Percentiles rank a stretch among this genome's conserved stretches.
Conservation (phyloP, 352 stramenopile genomes). For the Phytophthora quininea region DNA sequence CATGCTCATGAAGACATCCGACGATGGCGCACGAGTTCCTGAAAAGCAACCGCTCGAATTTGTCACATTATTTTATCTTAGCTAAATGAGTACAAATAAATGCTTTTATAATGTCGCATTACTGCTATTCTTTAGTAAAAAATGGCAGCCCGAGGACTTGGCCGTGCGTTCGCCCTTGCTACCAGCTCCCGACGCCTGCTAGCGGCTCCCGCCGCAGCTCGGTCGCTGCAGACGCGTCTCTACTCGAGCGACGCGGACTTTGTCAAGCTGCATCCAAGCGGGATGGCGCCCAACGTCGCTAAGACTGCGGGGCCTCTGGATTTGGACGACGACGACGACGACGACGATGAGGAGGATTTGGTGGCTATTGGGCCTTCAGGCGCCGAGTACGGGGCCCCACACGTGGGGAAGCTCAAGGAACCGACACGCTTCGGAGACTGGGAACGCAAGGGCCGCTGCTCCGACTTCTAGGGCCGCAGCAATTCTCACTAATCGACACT, state of each 20-base stretch:
- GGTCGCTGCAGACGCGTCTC: conserved; percentile 12
- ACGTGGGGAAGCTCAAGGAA: conserved; percentile 92
- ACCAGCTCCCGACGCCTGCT: conserved; percentile 6
- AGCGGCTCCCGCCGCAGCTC: not conserved
- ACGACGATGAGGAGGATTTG: conserved; percentile 93
- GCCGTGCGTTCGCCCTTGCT: conserved; percentile 13
- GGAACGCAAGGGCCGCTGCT: conserved; percentile 97
- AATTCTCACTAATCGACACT: not conserved
- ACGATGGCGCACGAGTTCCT: no score
- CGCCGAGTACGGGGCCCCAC: conserved; percentile 93
- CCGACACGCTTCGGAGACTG: conserved; percentile 98
- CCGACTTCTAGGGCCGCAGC: conserved; percentile 87
- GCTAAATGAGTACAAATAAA: no score
- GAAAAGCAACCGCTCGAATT: no score
- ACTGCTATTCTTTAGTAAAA: no score
- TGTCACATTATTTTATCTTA: no score
- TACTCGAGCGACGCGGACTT: conserved; percentile 53
- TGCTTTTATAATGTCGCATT: no score
- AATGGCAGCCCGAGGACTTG: conserved; percentile 27
- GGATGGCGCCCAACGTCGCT: conserved; percentile 27
- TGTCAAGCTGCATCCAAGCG: conserved; percentile 35
- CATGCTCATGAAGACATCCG: no score
- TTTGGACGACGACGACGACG: conserved; percentile 20
- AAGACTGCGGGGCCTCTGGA: conserved; percentile 17
- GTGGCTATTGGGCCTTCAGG: conserved; percentile 90